A percentile compares a stretch with the other conserved stretches of the same genome.
Evolutionary conservation across 306 rosid genomes (phyloP).

Genomic region (Cercis canadensis): DNA sequence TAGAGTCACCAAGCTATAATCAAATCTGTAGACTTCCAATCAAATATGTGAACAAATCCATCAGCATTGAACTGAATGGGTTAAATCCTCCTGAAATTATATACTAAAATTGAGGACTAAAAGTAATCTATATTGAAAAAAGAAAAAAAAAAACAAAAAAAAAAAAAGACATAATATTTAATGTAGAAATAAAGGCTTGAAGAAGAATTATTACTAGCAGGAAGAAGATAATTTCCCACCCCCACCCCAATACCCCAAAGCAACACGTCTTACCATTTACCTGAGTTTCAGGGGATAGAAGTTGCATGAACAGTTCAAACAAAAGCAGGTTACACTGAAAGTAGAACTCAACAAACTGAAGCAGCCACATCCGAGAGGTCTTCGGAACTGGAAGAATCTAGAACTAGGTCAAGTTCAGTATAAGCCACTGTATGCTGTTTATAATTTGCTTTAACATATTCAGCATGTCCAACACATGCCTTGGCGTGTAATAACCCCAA

Average conservation of each 20-base stretch:
- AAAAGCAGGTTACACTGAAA: no score
- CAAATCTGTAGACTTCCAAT: no score
- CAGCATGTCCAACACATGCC: slow-evolving; percentile 18
- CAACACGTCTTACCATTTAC: slow-evolving; percentile 3
- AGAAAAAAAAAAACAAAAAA: no score
- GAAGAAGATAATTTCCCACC: not conserved
- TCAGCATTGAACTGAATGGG: slow-evolving; percentile 6
- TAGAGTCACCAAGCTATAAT: slow-evolving; percentile 13
- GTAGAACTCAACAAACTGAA: no score
- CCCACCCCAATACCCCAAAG: not conserved
- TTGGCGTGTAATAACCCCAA: slow-evolving; percentile 55
- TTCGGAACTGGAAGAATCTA: slow-evolving; percentile 56
- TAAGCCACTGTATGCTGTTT: slow-evolving; percentile 32
- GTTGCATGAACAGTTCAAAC: slow-evolving; percentile 22
- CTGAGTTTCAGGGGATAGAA: slow-evolving; percentile 30
- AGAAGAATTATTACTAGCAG: no score
- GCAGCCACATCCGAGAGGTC: slow-evolving; percentile 53
- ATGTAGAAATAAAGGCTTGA: not conserved
- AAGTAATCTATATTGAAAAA: no score
- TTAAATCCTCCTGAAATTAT: slow-evolving; percentile 24
- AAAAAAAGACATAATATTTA: no score
- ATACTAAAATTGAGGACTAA: slow-evolving; percentile 9
- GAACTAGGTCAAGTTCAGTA: slow-evolving; percentile 28
- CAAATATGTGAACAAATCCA: slow-evolving; percentile 13
- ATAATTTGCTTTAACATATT: slow-evolving; percentile 36